Evolutionary conservation across 1,284 basidiomycete genomes (phyloP).

Genomic region (Coniferiporia weirii): DNA sequence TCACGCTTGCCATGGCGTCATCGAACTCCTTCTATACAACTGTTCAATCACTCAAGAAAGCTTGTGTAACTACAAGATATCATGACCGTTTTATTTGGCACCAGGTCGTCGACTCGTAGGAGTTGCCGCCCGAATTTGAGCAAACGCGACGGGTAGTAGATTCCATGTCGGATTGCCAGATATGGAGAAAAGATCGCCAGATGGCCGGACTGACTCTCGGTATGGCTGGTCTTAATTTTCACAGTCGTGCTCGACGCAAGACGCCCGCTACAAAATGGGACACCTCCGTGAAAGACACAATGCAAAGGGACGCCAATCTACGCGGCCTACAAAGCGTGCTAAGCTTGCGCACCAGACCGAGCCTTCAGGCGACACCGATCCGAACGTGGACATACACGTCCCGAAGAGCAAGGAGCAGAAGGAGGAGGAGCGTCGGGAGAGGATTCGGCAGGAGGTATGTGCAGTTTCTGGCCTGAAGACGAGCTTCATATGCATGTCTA

Average conservation of each 20-base stretch:
- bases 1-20: background rate
- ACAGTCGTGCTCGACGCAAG: background rate
- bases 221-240: too few species aligned
- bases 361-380: constrained; percentile 31
- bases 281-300: constrained; percentile 43
- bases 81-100: too few species aligned
- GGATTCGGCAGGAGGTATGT: constrained; percentile 57
- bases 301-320: constrained; percentile 57
- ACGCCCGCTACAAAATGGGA: constrained; percentile 4
- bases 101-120: too few species aligned
- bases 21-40: background rate
- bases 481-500: background rate
- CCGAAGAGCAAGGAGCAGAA: constrained; percentile 59
- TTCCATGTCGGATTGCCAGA: too few species aligned
- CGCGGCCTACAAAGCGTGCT: constrained; percentile 48
- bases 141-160: too few species aligned
- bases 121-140: too few species aligned
- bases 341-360: constrained; percentile 20
- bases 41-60: too few species aligned
- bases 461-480: background rate
- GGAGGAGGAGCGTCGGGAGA: constrained; percentile 54
- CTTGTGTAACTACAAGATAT: too few species aligned
- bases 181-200: too few species aligned
- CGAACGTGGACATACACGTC: constrained; percentile 55
- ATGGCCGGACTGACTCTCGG: too few species aligned